Evolutionary conservation across 2,329 filamentous ascomycete species (phyloP).

Genomic region (Parascedosporium putredinis): DNA sequence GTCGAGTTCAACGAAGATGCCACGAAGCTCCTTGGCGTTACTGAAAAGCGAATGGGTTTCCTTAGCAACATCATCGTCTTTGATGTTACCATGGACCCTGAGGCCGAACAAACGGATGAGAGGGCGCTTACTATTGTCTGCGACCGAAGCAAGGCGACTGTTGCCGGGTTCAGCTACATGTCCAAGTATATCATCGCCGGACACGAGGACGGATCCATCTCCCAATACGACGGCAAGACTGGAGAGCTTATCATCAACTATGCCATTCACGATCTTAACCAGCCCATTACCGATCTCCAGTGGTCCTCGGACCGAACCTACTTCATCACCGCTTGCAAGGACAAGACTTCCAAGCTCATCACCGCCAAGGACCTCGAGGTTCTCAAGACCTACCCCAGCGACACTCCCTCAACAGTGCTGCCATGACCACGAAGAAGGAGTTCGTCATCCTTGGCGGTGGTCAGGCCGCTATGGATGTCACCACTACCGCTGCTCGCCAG

Average conservation of each 20-base stretch:
- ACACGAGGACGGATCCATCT: constrained; percentile 91
- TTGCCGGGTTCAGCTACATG: constrained; percentile 92
- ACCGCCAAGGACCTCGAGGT: constrained; percentile 78
- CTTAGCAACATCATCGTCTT: constrained; percentile 89
- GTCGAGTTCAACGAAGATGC: constrained; percentile 97
- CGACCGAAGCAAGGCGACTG: constrained; percentile 92
- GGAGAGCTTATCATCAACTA: constrained; percentile 7
- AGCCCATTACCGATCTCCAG: constrained; percentile 83
- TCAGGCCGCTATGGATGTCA: constrained; percentile 98
- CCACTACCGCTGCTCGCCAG: constrained; percentile 83
- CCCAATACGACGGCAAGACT: constrained; percentile 74
- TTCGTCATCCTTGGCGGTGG: constrained; percentile 97
- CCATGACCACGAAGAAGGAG: constrained; percentile 91
- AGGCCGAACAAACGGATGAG: constrained; percentile 78
- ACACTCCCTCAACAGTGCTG: constrained; percentile 96
- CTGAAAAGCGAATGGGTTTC: constrained; percentile 97
- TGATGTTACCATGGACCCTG: constrained; percentile 74
- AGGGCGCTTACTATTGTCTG: constrained; percentile 79
- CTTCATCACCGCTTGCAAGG: constrained; percentile 96
- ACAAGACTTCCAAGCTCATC: constrained; percentile 93
- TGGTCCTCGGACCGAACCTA: constrained; percentile 91
- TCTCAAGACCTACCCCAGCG: constrained; percentile 83
- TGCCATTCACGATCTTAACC: constrained; percentile 72
- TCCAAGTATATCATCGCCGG: constrained; percentile 94
- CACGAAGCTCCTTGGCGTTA: constrained; percentile 80